Conservation (phyloP, 257 asterid genomes). For the Thymus mandschuricus region DNA sequence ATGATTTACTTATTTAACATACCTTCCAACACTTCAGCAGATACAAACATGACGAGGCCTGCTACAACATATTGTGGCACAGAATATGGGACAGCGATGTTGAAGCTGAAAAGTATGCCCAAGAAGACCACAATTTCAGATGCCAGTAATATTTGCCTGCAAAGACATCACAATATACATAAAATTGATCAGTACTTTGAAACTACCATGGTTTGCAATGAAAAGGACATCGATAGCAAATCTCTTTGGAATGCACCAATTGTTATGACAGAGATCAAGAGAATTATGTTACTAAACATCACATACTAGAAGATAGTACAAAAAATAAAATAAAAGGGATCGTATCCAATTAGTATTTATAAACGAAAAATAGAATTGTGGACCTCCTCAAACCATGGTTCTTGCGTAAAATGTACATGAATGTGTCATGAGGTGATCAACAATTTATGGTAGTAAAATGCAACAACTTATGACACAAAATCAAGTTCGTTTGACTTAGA, state of each 20-base stretch:
- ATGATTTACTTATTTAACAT: constrained; percentile 18
- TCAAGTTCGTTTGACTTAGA: no score
- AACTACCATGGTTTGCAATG: neutral
- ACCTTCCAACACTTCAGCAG: constrained; percentile 98
- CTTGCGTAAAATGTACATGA: neutral
- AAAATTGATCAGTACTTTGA: constrained; percentile 4
- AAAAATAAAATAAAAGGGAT: neutral
- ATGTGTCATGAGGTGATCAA: neutral
- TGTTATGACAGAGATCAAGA: neutral
- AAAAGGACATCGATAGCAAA: no score
- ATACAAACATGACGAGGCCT: constrained; percentile 87
- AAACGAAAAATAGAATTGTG: neutral
- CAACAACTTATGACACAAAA: no score
- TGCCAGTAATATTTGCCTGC: constrained; percentile 91
- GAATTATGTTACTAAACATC: neutral
- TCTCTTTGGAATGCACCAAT: neutral
- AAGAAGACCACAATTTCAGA: constrained; percentile 82
- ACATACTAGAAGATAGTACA: neutral
- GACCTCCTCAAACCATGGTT: neutral
- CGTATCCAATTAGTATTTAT: neutral
- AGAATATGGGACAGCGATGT: constrained; percentile 56
- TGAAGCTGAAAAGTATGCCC: constrained; percentile 83
- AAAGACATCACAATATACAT: constrained; percentile 14
- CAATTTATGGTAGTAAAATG: neutral
- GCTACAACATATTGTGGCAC: constrained; percentile 83